Percentiles rank a stretch among this genome's conserved stretches.
phyloP scores from a whole-genome alignment of 116 monocot species.

The Papilionanthe hybrid region DNA sequence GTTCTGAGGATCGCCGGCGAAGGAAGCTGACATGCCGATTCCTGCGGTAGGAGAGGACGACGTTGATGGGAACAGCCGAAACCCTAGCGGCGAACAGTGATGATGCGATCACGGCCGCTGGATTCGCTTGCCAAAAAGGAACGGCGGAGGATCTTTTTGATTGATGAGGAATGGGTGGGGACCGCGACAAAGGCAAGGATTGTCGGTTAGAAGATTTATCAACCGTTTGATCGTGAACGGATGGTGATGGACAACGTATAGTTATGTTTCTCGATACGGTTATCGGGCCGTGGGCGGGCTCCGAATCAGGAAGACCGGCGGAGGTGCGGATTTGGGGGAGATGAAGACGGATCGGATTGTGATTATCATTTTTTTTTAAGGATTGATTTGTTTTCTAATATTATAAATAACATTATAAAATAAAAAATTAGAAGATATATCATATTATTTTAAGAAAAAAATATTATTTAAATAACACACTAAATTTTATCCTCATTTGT shows the following conservation, averaged over 20 bases:
- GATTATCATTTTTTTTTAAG: too few relatives aligned
- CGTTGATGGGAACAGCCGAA: not conserved
- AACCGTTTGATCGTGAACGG: not conserved
- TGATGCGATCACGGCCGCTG: constrained; percentile 25
- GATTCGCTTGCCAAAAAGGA: not conserved
- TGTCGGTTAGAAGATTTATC: not conserved
- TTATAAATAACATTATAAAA: too few relatives aligned
- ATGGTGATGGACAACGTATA: not conserved
- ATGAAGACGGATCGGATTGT: too few relatives aligned
- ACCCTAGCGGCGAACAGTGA: constrained; percentile 12
- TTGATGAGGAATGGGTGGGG: not conserved
- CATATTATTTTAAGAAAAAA: too few relatives aligned
- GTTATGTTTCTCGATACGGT: too few relatives aligned
- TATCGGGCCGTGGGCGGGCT: too few relatives aligned
- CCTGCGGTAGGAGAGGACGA: not conserved
- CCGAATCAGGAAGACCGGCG: too few relatives aligned
- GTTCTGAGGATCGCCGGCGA: not conserved
- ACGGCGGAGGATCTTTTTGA: constrained; percentile 11
- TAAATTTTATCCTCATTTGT: too few relatives aligned
- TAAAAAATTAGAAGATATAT: too few relatives aligned
- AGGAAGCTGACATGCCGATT: not conserved
- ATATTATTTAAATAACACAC: too few relatives aligned
- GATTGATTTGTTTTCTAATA: too few relatives aligned
- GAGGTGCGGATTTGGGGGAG: too few relatives aligned
- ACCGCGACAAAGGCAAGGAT: not conserved